Evolutionary conservation across 176 grass and related monocot species (phyloP).

Genomic region (Areca catechu): DNA sequence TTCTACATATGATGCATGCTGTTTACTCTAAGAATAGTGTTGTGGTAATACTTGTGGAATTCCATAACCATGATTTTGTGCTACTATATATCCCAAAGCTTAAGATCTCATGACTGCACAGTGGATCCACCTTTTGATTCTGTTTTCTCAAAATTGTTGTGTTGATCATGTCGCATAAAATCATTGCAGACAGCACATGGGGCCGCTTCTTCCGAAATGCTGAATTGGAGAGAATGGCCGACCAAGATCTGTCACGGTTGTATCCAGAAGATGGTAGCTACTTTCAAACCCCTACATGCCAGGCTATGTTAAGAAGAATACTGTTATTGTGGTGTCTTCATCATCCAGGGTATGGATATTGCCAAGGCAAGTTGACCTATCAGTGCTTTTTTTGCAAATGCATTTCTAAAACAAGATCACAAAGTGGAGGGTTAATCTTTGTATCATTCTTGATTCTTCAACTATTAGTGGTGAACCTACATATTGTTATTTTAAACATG

Average conservation of each 20-base stretch:
- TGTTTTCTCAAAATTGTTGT: too few species aligned
- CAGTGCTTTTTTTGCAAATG: background rate
- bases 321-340: constrained; percentile 87
- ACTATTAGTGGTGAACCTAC: too few species aligned
- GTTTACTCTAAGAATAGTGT: too few species aligned
- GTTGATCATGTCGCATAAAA: too few species aligned
- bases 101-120: too few species aligned
- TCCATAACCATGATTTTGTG: too few species aligned
- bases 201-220: constrained; percentile 85
- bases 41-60: too few species aligned
- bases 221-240: constrained; percentile 76
- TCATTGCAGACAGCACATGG: constrained; percentile 71
- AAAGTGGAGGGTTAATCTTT: background rate
- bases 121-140: too few species aligned
- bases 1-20: too few species aligned
- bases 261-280: constrained; percentile 87
- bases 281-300: constrained; percentile 73
- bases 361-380: constrained; percentile 51
- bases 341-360: constrained; percentile 79
- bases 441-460: background rate
- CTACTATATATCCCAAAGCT: too few species aligned
- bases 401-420: background rate
- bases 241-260: constrained; percentile 79
- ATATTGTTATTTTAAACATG: too few species aligned
- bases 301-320: constrained; percentile 81